Percentiles rank a stretch among this genome's conserved stretches.
Evolutionary conservation across 1,139 yeast species (phyloP).

Genomic region (Magnusiomyces ingens): DNA sequence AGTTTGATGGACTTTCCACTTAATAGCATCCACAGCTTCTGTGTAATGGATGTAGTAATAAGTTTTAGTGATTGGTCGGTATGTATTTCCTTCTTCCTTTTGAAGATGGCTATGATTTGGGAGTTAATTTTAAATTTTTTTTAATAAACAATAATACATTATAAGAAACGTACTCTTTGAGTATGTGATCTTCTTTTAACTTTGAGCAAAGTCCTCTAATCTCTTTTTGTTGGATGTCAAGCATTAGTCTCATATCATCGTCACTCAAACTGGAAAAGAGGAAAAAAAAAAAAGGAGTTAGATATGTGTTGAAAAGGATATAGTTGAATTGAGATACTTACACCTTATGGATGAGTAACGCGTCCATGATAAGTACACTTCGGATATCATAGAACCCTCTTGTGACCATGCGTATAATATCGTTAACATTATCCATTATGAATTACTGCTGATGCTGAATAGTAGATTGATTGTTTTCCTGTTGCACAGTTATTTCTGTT

Average conservation of each 20-base stretch:
- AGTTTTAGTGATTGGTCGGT: slow-evolving; percentile 61
- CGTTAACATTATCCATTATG: slow-evolving; percentile 35
- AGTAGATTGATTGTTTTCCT: too few relatives aligned
- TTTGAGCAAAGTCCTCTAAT: slow-evolving; percentile 75
- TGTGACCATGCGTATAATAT: slow-evolving; percentile 51
- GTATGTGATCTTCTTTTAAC: slow-evolving; percentile 72
- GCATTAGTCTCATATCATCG: slow-evolving; percentile 74
- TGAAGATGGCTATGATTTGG: slow-evolving; percentile 46
- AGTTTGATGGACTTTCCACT: slow-evolving; percentile 90
- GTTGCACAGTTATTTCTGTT: too few relatives aligned
- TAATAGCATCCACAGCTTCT: slow-evolving; percentile 90
- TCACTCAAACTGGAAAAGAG: slow-evolving; percentile 50
- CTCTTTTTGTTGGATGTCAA: slow-evolving; percentile 83
- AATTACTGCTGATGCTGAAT: neutral
- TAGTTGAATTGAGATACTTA: slow-evolving; percentile 14
- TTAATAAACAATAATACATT: neutral
- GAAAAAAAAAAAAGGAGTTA: neutral
- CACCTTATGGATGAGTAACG: slow-evolving; percentile 83
- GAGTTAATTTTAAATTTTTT: neutral
- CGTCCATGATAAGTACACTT: slow-evolving; percentile 81
- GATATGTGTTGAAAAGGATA: neutral
- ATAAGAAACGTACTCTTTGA: slow-evolving; percentile 22
- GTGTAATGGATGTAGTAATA: slow-evolving; percentile 85
- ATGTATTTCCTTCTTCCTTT: slow-evolving; percentile 60
- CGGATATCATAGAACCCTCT: slow-evolving; percentile 84